Percentiles rank a stretch among this genome's conserved stretches.
These are phyloP conservation scores for Lathyrus tuberosus DNA, from an alignment of 306 rosid genomes.

Conservation along the genomic window DNA sequence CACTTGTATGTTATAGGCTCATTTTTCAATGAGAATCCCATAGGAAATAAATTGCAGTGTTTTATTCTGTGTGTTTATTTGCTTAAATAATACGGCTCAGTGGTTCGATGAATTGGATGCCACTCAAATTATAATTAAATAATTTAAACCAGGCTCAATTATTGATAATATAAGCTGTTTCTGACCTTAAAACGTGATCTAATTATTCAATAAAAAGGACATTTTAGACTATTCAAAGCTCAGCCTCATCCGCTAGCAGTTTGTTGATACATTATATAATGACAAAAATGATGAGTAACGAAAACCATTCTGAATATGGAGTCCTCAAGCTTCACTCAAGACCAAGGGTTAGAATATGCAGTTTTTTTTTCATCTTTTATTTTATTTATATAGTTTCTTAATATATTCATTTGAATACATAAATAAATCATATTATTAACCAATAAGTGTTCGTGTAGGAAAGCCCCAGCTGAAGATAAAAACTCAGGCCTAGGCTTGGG, in stretches of 20 bases:
- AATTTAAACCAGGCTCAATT: not conserved
- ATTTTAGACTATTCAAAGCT: not conserved
- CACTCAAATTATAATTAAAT: too few relatives aligned
- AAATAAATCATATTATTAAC: not conserved
- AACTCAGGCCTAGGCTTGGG: slow-evolving; percentile 27
- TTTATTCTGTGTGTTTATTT: too few relatives aligned
- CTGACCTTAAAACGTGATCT: not conserved
- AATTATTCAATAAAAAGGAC: not conserved
- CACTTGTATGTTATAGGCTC: too few relatives aligned
- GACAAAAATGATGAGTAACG: not conserved
- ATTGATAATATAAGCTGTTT: not conserved
- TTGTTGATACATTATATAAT: not conserved
- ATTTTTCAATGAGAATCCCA: too few relatives aligned
- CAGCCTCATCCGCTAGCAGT: not conserved
- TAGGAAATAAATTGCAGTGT: too few relatives aligned
- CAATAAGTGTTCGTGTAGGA: slow-evolving; percentile 27
- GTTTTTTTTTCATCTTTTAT: not conserved
- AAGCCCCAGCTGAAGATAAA: slow-evolving; percentile 14
- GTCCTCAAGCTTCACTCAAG: slow-evolving; percentile 26
- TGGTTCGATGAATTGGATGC: too few relatives aligned
- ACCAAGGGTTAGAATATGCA: slow-evolving; percentile 9
- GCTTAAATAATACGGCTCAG: too few relatives aligned
- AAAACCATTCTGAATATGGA: slow-evolving; percentile 36
- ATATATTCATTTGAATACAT: not conserved
- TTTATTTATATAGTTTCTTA: not conserved